Base-by-base conservation (phyloP, 2,329 filamentous ascomycete genomes). In the Dactylellina leptospora region DNA sequence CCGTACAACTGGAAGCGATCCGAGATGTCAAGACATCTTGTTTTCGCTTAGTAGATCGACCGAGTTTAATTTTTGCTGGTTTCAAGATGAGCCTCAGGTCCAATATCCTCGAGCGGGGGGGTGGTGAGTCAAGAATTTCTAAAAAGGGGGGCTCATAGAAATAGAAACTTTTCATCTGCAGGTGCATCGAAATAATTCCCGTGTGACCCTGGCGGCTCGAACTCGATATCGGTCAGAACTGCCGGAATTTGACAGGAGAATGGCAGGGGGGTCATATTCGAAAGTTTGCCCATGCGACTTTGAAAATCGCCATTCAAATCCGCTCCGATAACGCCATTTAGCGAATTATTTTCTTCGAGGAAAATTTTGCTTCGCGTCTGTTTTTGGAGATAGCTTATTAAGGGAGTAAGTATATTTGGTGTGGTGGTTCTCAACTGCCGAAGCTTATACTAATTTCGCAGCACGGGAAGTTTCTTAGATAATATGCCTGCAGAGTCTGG, bases 41-140 rank as follows among this genome's bases (percentile, higher is more conserved):
- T 28, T n/a, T 63, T 63, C 58, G 68, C 59, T 72, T 72, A 64
- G 42, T 63, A 48, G 59, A 64, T 72, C 68, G 28, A 60, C 59
- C 11, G 20, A 64, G 54, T 59, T 70, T 64, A 62, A 64, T 48
- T 50, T 53, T 50, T 48, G 42, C 58, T 38, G 23, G 42, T 64
- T 72, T 64, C 53, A 59, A 50, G 27, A 54, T 63, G 53, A 72
- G 68, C 68, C 68, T 72, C 68, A 72, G 53, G 42, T 58, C 42
- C 59, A 33, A 38, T 25, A n/a, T 42, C 33, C 27, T 6, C 40
- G 30, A 33, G 22, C 18, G 33, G 33, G 56, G 50, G 42, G 33
- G 27, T 20, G 3, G 40, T 44, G 40, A 18, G 40, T 18, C 33
- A 54, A 54, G 36, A 16, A 54, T 59, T 53, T 48, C 45, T 44